Evolutionary conservation across 129 eudicot genomes (phyloP).

Genomic region (Tanacetum coccineum): DNA sequence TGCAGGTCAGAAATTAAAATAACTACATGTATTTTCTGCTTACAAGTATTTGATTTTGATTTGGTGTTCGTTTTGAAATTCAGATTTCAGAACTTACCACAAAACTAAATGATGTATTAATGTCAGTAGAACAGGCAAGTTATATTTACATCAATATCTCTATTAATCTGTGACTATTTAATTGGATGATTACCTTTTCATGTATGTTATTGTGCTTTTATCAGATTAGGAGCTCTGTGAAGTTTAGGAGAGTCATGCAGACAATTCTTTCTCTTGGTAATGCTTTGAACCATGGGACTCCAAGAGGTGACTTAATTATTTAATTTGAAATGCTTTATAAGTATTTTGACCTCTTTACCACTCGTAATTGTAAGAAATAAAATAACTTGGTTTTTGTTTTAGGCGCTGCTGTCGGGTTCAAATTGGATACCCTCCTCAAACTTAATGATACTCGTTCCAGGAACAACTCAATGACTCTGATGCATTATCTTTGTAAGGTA

Average conservation of each 20-base stretch:
- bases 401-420: conserved; percentile 99
- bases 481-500: conserved; percentile 99
- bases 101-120: conserved; percentile 47
- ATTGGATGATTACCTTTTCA: conserved; percentile 5
- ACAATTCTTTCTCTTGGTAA: conserved; percentile 93
- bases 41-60: conserved; percentile 10
- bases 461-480: conserved; percentile 85
- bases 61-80: not conserved
- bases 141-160: conserved; percentile 2
- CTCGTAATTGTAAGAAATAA: too few relatives aligned
- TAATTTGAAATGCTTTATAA: not conserved
- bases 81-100: conserved; percentile 74
- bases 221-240: conserved; percentile 83
- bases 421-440: conserved; percentile 90
- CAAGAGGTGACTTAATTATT: conserved; percentile 56
- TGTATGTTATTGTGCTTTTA: conserved; percentile 28
- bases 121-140: conserved; percentile 67
- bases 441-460: conserved; percentile 89
- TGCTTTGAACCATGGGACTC: conserved; percentile 97
- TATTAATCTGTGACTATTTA: not conserved
- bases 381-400: conserved; percentile 21
- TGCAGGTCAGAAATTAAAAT: conserved; percentile 49
- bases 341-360: not conserved
- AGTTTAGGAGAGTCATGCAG: conserved; percentile 85
- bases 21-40: conserved; percentile 11